Evolutionary conservation across 2,329 filamentous ascomycete species (phyloP), one percentile per base, ranked within the genome.

Genomic region (Phaeosphaeriaceae sp.): DNA sequence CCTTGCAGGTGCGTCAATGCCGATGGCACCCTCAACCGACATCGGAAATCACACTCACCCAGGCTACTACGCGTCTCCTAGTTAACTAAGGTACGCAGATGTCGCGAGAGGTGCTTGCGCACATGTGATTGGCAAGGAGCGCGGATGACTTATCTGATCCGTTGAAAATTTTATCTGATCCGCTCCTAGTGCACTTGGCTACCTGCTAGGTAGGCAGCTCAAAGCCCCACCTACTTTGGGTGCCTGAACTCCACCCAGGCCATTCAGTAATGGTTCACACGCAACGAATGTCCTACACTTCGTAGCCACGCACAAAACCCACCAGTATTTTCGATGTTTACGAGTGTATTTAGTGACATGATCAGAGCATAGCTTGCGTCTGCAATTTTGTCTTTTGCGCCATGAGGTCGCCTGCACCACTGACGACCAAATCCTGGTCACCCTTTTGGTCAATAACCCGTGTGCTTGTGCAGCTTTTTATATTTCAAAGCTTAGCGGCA

Each of bases 121-220:
- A 16, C 11, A 30, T 18, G 16, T 48, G 43, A 60, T 56, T 60
- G 57, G 57, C 3, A 18, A 33, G 37, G 39, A 23, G n/a, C 11
- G 18, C 17, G 29, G 21, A 23, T 9, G 38, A 18, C 23, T 54
- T 56, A 58, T 58, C 56, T 36, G 56, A 59, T 59, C 55, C 50
- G 47, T 49, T 44, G 52, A 48, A 55, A 45, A 45, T 60, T 55
- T 60, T 58, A 60, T 60, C 57, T 47, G 57, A 60, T 60, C 57
- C 45, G 48, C 56, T 16, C 30, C 30, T 52, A 44, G 43, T 16
- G 34, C 33, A 18, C 57, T 60, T 56, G 54, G 57, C 52, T 21
- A n/a, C n/a, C n/a, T n/a, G n/a, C n/a, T n/a, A n/a, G n/a, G n/a
- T n/a, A n/a, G n/a, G n/a, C n/a, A n/a, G 11, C 2, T 26, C 13